Evolutionary conservation across 805 yeast species (phyloP), one percentile per base, ranked within the genome.

Genomic region (Monosporozyma yasuniensis): DNA sequence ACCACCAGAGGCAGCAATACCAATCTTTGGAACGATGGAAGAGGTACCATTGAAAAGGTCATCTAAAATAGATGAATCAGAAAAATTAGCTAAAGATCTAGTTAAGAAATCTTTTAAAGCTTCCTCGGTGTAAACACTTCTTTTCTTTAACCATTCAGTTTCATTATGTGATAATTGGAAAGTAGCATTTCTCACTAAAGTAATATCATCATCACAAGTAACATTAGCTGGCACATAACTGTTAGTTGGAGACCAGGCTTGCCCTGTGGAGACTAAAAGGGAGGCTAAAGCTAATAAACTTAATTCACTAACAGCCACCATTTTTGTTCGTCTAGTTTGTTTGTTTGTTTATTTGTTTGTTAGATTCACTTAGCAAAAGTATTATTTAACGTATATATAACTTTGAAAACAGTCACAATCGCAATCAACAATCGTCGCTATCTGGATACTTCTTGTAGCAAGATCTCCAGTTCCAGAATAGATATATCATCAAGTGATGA

Each of bases 1-100:
- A 62, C 96, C 96, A 46, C 96, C 96, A 12, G 87, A 75, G 54
- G 83, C 80, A 11, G 89, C 82, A 28, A 77, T 56, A 4, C 80
- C 89, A 47, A 84, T 71, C 47, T 75, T 72, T 50, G 68, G 66
- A 30, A 51, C 53, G 47, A 73, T 71, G 11, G 66, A 62, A 12
- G 52, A 52, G 43, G 53, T 54, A 22, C 50, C 44, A 37, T 55
- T 52, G 48, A 65, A 62, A 25, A 66, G 49, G 30, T 48, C 44
- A 30, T 56, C 54, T 1, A 57, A 28, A 1, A 52, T 32, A 2
- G 54, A 48, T n/a, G 47, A 48, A 39, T 56, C 56, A 8, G 63
- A 49, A 16, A 59, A 54, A 30, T 64, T 63, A 1, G 58, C 50
- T 27, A 58, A 55, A 4, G 79, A 74, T 22, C 73, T 70, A 3